Conservation (phyloP, 2,329 filamentous ascomycete species). For the Teratosphaeriaceae sp. region DNA sequence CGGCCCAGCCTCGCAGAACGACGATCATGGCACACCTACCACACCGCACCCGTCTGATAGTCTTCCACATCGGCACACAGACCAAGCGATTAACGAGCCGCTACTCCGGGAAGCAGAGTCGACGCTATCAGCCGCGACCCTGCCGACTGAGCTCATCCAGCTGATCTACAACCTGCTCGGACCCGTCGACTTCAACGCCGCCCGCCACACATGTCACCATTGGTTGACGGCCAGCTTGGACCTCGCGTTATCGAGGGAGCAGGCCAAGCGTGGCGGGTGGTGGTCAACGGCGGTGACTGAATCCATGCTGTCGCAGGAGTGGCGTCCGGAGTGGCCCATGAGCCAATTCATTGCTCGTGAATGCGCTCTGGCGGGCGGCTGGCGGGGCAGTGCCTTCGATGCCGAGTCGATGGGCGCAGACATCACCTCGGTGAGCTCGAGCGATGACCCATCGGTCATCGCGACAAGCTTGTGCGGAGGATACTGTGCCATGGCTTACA, state of each 20-base stretch:
- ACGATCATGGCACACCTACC: background rate
- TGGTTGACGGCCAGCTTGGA: constrained; percentile 6
- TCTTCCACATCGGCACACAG: background rate
- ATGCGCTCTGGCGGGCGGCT: background rate
- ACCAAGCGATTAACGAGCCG: background rate
- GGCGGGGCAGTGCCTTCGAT: background rate
- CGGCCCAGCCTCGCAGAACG: background rate
- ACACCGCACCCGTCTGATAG: background rate
- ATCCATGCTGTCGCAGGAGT: background rate
- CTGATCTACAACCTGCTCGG: constrained; percentile 2
- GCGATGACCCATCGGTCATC: background rate
- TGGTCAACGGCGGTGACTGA: background rate
- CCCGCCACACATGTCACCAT: constrained; percentile 3
- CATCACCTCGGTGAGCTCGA: background rate
- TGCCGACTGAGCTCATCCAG: constrained; percentile 6
- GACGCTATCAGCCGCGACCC: background rate
- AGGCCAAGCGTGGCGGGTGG: constrained; percentile 6
- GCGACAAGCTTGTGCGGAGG: constrained; percentile 4
- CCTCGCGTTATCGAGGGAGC: background rate
- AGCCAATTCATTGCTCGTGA: constrained; percentile 3
- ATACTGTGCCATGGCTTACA: background rate
- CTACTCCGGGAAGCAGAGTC: background rate
- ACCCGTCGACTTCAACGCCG: constrained; percentile 6
- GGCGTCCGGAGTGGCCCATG: background rate
- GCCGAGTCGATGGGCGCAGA: background rate